A percentile compares a stretch with the other conserved stretches of the same genome.
Conservation (phyloP, 202 grass and related monocot genomes). For the Alloteropsis angusta region DNA sequence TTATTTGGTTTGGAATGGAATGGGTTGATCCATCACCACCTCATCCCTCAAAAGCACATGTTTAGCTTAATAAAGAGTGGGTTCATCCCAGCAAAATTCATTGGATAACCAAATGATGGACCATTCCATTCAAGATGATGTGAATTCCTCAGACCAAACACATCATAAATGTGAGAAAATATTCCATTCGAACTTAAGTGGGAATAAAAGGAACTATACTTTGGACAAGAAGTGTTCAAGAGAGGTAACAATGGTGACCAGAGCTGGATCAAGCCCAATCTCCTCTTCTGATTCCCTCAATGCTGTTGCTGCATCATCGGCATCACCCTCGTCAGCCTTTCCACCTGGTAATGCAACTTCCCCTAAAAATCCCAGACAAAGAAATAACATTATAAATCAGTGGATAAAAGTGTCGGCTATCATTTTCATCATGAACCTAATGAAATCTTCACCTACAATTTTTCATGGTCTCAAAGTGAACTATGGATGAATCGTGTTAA, state of each 20-base stretch:
- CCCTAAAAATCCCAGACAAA: conserved; percentile 36
- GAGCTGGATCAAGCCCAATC: conserved; percentile 61
- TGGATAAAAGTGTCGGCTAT: neutral
- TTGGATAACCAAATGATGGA: too few relatives aligned
- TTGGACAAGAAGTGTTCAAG: conserved; percentile 80
- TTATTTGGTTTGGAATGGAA: too few relatives aligned
- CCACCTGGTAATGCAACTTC: conserved; percentile 91
- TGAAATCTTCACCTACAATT: neutral
- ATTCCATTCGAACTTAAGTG: neutral
- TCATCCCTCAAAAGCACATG: too few relatives aligned
- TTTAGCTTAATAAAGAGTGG: too few relatives aligned
- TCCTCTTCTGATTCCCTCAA: conserved; percentile 79
- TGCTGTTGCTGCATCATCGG: conserved; percentile 73
- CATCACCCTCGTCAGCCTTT: conserved; percentile 77
- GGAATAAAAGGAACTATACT: conserved; percentile 26
- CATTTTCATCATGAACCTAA: neutral
- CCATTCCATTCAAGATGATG: too few relatives aligned
- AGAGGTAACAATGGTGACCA: conserved; percentile 52
- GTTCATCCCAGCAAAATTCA: too few relatives aligned
- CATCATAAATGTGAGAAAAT: neutral
- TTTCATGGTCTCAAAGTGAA: neutral
- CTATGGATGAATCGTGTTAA: neutral
- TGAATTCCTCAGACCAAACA: too few relatives aligned
- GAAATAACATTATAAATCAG: neutral
- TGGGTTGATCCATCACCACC: too few relatives aligned